Percentiles rank a stretch among this genome's conserved stretches.
phyloP scores from a whole-genome alignment of 2,329 filamentous ascomycete species.

The Ophiocordyceps australis region DNA sequence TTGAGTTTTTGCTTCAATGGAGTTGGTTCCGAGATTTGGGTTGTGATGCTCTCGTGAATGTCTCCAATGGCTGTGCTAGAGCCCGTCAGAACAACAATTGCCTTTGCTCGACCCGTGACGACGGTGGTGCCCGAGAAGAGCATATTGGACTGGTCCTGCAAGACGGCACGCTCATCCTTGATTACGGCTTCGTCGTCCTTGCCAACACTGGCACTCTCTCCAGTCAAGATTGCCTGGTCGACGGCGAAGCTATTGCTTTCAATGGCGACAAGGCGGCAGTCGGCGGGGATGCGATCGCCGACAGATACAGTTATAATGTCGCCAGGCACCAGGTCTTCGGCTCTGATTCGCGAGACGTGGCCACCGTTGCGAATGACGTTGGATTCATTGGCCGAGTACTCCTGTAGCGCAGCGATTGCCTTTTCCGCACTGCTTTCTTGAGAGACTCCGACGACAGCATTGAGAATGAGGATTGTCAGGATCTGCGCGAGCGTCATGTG shows the following conservation, averaged over 20 bases:
- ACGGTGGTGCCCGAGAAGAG: slow-evolving; percentile 97
- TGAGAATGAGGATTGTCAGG: slow-evolving; percentile 88
- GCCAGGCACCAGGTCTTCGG: slow-evolving; percentile 91
- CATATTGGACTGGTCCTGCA: slow-evolving; percentile 96
- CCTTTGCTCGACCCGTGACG: slow-evolving; percentile 81
- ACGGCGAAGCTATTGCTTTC: slow-evolving; percentile 96
- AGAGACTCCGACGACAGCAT: slow-evolving; percentile 91
- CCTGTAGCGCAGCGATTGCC: slow-evolving; percentile 91
- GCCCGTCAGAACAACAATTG: slow-evolving; percentile 80
- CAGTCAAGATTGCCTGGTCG: slow-evolving; percentile 92
- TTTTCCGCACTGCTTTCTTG: slow-evolving; percentile 98
- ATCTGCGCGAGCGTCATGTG: slow-evolving; percentile 36
- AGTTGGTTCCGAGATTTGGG: slow-evolving; percentile 94
- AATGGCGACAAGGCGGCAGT: slow-evolving; percentile 77
- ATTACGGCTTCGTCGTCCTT: slow-evolving; percentile 57
- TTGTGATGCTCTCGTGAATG: slow-evolving; percentile 95
- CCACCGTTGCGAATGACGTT: slow-evolving; percentile 75
- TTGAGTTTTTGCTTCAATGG: slow-evolving; percentile 98
- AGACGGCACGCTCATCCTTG: slow-evolving; percentile 67
- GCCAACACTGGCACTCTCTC: slow-evolving; percentile 90
- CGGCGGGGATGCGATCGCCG: slow-evolving; percentile 84
- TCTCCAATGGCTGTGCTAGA: slow-evolving; percentile 88
- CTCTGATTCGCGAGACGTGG: slow-evolving; percentile 65
- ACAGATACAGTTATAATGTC: slow-evolving; percentile 80
- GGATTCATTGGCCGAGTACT: slow-evolving; percentile 97